These are phyloP conservation scores for Fusarium praegraminearum DNA, from an alignment of 2,329 filamentous ascomycete genomes.

Conservation along the genomic window DNA sequence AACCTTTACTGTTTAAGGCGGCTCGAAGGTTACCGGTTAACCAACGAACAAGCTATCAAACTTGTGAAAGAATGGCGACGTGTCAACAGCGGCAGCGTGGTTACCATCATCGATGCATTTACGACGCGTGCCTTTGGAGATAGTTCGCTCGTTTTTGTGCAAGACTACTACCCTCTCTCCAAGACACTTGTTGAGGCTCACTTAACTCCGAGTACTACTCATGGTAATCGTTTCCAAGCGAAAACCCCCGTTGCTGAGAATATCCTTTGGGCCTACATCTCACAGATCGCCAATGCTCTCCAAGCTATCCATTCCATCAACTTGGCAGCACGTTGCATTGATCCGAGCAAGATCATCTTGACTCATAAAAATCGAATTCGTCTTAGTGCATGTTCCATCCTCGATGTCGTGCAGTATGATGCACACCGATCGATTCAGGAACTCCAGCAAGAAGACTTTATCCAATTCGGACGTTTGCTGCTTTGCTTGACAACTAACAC, in stretches of 20 bases:
- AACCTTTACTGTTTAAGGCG: slow-evolving; percentile 88
- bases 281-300: slow-evolving; percentile 89
- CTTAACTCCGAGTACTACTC: slow-evolving; percentile 60
- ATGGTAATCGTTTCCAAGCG: slow-evolving; percentile 59
- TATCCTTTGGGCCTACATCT: slow-evolving; percentile 89
- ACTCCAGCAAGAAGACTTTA: slow-evolving; percentile 87
- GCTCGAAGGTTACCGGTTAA: slow-evolving; percentile 88
- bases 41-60: slow-evolving; percentile 88
- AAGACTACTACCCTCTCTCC: slow-evolving; percentile 90
- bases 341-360: slow-evolving; percentile 87
- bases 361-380: slow-evolving; percentile 92
- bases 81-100: slow-evolving; percentile 83
- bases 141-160: slow-evolving; percentile 93
- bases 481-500: slow-evolving; percentile 83
- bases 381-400: slow-evolving; percentile 86
- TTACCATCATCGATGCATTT: slow-evolving; percentile 90
- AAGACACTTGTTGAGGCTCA: slow-evolving; percentile 91
- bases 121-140: slow-evolving; percentile 94
- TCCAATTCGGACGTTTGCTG: slow-evolving; percentile 85
- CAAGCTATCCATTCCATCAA: slow-evolving; percentile 85
- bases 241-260: slow-evolving; percentile 73
- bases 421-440: slow-evolving; percentile 75
- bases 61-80: slow-evolving; percentile 91
- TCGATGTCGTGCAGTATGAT: slow-evolving; percentile 91
- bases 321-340: slow-evolving; percentile 86